phyloP scores from a whole-genome alignment of 768 basidiomycete genomes.

The Phlebiopsis flavidoalba region DNA sequence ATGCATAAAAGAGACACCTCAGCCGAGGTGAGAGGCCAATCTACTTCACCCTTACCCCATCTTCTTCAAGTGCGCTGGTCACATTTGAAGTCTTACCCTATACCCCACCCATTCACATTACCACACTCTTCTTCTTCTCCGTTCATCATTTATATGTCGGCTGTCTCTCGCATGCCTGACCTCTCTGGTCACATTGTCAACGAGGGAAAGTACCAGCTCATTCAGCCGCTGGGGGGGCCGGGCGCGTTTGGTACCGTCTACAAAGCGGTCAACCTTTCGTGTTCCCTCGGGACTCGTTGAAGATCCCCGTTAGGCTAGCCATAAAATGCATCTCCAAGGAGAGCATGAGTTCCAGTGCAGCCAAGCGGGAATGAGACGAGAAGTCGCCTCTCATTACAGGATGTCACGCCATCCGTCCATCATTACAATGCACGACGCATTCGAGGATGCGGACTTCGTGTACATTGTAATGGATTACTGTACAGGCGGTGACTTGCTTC shows the following conservation, averaged over 20 bases:
- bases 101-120: background rate
- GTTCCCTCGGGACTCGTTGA: background rate
- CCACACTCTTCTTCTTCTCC: background rate
- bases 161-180: conserved; percentile 12
- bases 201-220: conserved; percentile 16
- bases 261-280: conserved; percentile 11
- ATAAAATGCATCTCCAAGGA: conserved; percentile 17
- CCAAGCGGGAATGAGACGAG: conserved; percentile 34
- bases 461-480: conserved; percentile 61
- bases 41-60: background rate
- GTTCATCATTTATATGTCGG: background rate
- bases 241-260: conserved; percentile 22
- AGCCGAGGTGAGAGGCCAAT: background rate
- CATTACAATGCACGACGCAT: conserved; percentile 60
- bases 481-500: conserved; percentile 42
- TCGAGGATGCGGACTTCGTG: conserved; percentile 57
- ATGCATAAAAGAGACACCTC: background rate
- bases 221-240: conserved; percentile 14
- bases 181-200: conserved; percentile 13
- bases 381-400: conserved; percentile 53
- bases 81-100: background rate
- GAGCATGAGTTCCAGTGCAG: background rate
- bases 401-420: conserved; percentile 61
- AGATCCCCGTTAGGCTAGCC: conserved; percentile 2
- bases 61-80: conserved; percentile 9